phyloP scores from a whole-genome alignment of 805 yeast genomes.

The Hanseniaspora mollemarum region DNA sequence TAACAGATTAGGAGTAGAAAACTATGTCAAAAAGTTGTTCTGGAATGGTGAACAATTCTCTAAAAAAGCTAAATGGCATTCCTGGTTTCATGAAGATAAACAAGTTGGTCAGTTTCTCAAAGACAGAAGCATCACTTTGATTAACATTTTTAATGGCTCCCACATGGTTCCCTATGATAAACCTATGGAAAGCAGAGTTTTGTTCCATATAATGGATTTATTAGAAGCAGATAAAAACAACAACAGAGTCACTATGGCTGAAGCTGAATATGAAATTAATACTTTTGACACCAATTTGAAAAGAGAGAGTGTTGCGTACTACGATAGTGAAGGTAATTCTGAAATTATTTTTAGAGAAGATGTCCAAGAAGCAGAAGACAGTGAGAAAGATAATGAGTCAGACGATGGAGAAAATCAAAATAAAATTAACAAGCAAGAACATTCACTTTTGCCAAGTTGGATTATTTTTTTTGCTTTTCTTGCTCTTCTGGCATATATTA shows the following conservation, averaged over 20 bases:
- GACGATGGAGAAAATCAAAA: slow-evolving; percentile 17
- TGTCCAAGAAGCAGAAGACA: neutral
- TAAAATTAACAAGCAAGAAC: slow-evolving; percentile 17
- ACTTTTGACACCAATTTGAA: slow-evolving; percentile 4
- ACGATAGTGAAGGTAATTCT: neutral
- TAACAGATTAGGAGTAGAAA: slow-evolving; percentile 65
- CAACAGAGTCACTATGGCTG: neutral
- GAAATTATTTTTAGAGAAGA: neutral
- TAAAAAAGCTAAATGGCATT: slow-evolving; percentile 20
- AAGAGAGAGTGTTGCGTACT: neutral
- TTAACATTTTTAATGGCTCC: slow-evolving; percentile 61
- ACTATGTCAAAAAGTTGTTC: slow-evolving; percentile 45
- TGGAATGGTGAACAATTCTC: slow-evolving; percentile 50
- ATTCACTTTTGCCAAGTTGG: slow-evolving; percentile 11
- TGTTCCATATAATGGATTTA: slow-evolving; percentile 40
- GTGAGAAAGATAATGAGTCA: neutral
- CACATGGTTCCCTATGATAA: slow-evolving; percentile 91
- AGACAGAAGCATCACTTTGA: slow-evolving; percentile 66
- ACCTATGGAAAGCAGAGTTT: slow-evolving; percentile 56
- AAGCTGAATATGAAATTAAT: neutral
- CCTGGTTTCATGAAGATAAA: slow-evolving; percentile 28
- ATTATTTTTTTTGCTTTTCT: neutral
- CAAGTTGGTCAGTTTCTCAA: slow-evolving; percentile 37
- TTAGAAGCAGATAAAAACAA: neutral
- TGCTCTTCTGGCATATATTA: neutral